Evolutionary conservation across 2,329 filamentous ascomycete genomes (phyloP).

Genomic region (Venturia effusa): DNA sequence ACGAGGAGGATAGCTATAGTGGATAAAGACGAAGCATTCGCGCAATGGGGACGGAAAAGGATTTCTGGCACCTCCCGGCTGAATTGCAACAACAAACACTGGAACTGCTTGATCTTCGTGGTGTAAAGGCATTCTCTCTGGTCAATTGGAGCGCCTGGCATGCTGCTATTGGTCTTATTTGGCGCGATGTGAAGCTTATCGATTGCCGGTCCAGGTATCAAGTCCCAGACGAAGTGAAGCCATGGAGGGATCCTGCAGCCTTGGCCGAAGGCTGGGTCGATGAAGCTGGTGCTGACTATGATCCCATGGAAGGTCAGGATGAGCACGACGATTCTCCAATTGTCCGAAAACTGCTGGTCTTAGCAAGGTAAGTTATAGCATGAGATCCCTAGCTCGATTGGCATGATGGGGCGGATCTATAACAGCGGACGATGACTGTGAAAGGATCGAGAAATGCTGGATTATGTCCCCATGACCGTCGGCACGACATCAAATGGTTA

Average conservation of each 20-base stretch:
- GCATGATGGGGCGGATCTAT: neutral
- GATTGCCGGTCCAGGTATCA: neutral
- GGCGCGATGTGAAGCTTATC: constrained; percentile 9
- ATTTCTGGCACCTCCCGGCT: neutral
- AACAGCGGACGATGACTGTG: neutral
- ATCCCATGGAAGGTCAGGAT: neutral
- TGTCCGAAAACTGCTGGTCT: constrained; percentile 29
- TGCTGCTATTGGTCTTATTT: neutral
- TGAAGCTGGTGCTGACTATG: neutral
- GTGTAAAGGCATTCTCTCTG: neutral
- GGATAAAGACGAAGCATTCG: neutral
- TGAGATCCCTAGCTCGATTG: neutral
- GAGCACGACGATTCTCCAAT: constrained; percentile 12
- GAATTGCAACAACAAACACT: constrained; percentile 7
- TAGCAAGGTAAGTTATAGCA: constrained; percentile 24
- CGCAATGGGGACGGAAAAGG: neutral
- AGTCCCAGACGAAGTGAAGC: constrained; percentile 4
- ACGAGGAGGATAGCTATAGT: neutral
- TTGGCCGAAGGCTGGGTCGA: neutral
- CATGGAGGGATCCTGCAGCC: neutral
- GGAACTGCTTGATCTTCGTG: neutral
- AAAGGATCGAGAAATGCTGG: neutral
- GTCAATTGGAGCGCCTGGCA: neutral
- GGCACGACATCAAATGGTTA: neutral
- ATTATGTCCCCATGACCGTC: neutral